Evolutionary conservation across 2,329 filamentous ascomycete species (phyloP).

Genomic region (Nothopassalora personata): DNA sequence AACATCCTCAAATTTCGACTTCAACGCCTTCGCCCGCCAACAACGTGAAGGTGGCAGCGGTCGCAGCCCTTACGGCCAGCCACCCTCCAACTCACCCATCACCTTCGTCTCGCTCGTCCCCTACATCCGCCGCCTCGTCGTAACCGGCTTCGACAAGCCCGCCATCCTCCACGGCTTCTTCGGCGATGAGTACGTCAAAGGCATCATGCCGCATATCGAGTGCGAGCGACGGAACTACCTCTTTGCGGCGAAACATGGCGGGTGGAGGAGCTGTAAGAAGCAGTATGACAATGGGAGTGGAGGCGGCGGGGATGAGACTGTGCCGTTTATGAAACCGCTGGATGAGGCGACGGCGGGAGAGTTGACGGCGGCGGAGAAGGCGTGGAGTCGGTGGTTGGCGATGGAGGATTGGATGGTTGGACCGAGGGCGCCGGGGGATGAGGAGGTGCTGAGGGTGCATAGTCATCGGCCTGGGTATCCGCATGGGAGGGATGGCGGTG

Average conservation of each 20-base stretch:
- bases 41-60: slow-evolving; percentile 29
- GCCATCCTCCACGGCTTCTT: slow-evolving; percentile 93
- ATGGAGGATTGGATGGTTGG: slow-evolving; percentile 99
- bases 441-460: slow-evolving; percentile 1
- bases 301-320: slow-evolving; percentile 63
- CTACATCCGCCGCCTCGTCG: slow-evolving; percentile 83
- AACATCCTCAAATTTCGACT: slow-evolving; percentile 10
- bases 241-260: slow-evolving; percentile 88
- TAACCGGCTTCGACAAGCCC: slow-evolving; percentile 83
- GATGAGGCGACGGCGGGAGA: slow-evolving; percentile 66
- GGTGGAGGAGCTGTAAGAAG: slow-evolving; percentile 81
- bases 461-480: background rate
- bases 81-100: slow-evolving; percentile 18
- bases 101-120: slow-evolving; percentile 67
- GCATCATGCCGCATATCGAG: slow-evolving; percentile 77
- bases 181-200: slow-evolving; percentile 81
- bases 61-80: slow-evolving; percentile 34
- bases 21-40: slow-evolving; percentile 31
- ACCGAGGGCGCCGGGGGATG: slow-evolving; percentile 57
- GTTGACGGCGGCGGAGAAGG: slow-evolving; percentile 73
- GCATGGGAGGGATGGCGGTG: background rate
- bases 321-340: slow-evolving; percentile 84
- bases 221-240: slow-evolving; percentile 90
- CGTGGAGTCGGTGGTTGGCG: slow-evolving; percentile 90
- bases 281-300: slow-evolving; percentile 68